These are phyloP conservation scores for Rhododendron ferrugineum DNA, from an alignment of 148 eudicot genomes.

Conservation along the genomic window DNA sequence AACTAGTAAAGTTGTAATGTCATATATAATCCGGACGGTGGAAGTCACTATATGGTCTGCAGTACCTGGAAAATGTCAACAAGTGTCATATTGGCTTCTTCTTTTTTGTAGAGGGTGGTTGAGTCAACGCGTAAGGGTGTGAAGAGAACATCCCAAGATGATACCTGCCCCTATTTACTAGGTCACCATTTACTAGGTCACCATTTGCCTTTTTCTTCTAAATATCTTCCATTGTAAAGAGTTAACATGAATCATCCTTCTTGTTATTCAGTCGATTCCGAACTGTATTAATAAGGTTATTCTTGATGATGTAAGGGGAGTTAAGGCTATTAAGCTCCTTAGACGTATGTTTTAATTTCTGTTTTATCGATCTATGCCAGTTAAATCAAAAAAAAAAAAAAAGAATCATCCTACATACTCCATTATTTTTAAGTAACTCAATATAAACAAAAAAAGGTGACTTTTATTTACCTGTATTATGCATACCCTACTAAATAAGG, in stretches of 20 bases:
- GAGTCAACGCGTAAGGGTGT: neutral
- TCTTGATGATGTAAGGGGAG: too few species aligned
- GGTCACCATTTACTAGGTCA: neutral
- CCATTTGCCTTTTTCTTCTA: neutral
- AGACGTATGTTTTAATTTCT: too few species aligned
- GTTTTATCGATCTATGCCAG: too few species aligned
- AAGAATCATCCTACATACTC: too few species aligned
- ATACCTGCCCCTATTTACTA: neutral
- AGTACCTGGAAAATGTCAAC: neutral
- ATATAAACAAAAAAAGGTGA: too few species aligned
- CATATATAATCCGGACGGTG: neutral
- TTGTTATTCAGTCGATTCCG: too few species aligned
- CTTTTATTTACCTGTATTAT: too few species aligned
- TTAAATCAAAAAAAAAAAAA: too few species aligned
- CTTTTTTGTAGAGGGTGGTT: neutral
- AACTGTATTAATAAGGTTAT: too few species aligned
- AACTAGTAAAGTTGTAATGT: neutral
- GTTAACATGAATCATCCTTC: too few species aligned
- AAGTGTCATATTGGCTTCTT: neutral
- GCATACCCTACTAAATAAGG: neutral
- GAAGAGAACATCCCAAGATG: neutral
- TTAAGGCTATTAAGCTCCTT: too few species aligned
- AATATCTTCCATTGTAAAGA: neutral
- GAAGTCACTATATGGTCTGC: neutral
- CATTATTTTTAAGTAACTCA: too few species aligned